These are phyloP conservation scores for Penicillium silybi DNA, from an alignment of 495 filamentous ascomycete genomes.

Conservation along the genomic window DNA sequence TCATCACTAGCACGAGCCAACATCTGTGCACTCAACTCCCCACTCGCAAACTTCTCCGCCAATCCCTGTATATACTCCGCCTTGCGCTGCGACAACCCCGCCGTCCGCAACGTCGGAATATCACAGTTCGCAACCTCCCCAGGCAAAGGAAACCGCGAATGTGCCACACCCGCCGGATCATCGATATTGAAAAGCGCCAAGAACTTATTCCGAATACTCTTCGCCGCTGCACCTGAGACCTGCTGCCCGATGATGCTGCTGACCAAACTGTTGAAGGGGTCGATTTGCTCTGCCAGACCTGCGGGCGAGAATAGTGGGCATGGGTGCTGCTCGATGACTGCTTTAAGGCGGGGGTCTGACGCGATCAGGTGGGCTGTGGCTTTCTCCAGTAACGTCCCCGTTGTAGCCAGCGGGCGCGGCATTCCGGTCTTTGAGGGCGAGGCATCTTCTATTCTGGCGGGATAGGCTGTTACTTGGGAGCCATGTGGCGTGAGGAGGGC, in stretches of 20 bases:
- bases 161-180: conserved; percentile 6
- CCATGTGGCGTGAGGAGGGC: conserved; percentile 76
- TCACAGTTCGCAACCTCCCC: conserved; percentile 58
- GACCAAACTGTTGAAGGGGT: conserved; percentile 79
- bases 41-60: conserved; percentile 70
- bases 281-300: conserved; percentile 75
- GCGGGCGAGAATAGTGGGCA: conserved; percentile 78
- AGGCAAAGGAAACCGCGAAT: conserved; percentile 67
- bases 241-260: conserved; percentile 94
- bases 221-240: conserved; percentile 87
- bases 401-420: conserved; percentile 55
- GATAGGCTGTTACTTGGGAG: conserved; percentile 60
- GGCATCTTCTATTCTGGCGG: conserved; percentile 37
- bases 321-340: conserved; percentile 68
- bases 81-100: conserved; percentile 86
- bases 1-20: conserved; percentile 77
- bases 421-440: conserved; percentile 58
- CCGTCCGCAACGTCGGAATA: conserved; percentile 67
- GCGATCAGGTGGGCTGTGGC: conserved; percentile 74
- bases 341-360: conserved; percentile 68
- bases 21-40: conserved; percentile 71
- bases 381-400: conserved; percentile 68
- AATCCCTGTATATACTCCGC: conserved; percentile 90
- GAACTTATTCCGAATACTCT: conserved; percentile 82
- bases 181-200: conserved; percentile 63